These are phyloP conservation scores for Hyaloscypha variabilis DNA, from an alignment of 495 filamentous ascomycete genomes.

Conservation along the genomic window DNA sequence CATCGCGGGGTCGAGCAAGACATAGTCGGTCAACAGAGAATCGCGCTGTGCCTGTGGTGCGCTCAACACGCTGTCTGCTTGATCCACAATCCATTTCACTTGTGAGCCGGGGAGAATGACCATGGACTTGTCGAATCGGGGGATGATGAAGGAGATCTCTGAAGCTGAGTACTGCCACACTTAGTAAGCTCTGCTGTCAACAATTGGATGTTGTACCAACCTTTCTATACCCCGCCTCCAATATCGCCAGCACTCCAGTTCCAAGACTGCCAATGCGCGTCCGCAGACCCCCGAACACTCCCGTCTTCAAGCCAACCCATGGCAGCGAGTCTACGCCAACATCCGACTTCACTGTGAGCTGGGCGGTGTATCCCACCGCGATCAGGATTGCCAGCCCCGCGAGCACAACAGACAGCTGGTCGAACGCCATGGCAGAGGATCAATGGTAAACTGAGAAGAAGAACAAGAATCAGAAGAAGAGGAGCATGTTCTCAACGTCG, in stretches of 20 bases:
- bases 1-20: conserved; percentile 37
- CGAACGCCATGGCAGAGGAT: conserved; percentile 13
- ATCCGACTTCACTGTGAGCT: neutral
- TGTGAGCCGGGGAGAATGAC: conserved; percentile 44
- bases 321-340: neutral
- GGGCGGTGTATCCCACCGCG: conserved; percentile 9
- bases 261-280: conserved; percentile 15
- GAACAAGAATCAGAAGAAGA: neutral
- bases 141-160: conserved; percentile 13
- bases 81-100: conserved; percentile 44
- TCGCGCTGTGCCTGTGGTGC: conserved; percentile 39
- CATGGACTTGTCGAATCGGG: conserved; percentile 10
- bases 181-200: neutral
- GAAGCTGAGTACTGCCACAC: conserved; percentile 15
- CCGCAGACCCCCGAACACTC: conserved; percentile 8
- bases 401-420: conserved; percentile 8
- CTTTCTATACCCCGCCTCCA: conserved; percentile 19
- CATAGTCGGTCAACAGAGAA: conserved; percentile 41
- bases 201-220: conserved; percentile 13
- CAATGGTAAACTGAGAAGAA: neutral
- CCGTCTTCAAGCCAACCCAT: conserved; percentile 19
- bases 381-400: conserved; percentile 14
- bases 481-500: neutral
- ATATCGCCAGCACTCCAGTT: conserved; percentile 5
- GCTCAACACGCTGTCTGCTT: conserved; percentile 45